These are phyloP conservation scores for Naganishia sp. DNA, from an alignment of 1,284 basidiomycete species.

Conservation along the genomic window DNA sequence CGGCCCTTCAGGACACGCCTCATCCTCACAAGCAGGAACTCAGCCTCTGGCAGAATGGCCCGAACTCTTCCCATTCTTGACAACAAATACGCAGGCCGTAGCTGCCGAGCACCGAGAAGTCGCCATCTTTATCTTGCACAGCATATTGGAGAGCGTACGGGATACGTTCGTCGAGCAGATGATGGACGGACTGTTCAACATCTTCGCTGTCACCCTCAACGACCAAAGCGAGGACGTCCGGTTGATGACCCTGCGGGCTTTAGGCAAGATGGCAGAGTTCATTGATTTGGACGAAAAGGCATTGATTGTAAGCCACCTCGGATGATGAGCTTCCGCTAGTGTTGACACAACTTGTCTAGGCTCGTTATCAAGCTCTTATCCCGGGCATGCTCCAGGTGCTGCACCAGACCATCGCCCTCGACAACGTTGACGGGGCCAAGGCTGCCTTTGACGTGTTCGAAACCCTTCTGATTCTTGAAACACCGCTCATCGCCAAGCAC, in stretches of 20 bases:
- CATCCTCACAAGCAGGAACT: slow-evolving; percentile 27
- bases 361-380: slow-evolving; percentile 84
- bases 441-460: slow-evolving; percentile 95
- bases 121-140: slow-evolving; percentile 86
- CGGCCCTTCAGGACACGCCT: slow-evolving; percentile 23
- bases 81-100: slow-evolving; percentile 71
- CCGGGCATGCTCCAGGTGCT: slow-evolving; percentile 89
- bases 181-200: slow-evolving; percentile 64
- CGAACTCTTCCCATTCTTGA: slow-evolving; percentile 83
- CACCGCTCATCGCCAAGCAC: slow-evolving; percentile 85
- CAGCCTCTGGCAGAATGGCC: slow-evolving; percentile 73
- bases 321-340: background rate
- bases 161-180: slow-evolving; percentile 66
- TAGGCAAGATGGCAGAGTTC: slow-evolving; percentile 92
- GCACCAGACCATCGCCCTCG: slow-evolving; percentile 78
- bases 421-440: slow-evolving; percentile 79
- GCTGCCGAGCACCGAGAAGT: slow-evolving; percentile 81
- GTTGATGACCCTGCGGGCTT: slow-evolving; percentile 83
- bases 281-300: slow-evolving; percentile 84
- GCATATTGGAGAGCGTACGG: slow-evolving; percentile 87
- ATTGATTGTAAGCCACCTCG: slow-evolving; percentile 66
- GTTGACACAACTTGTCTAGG: slow-evolving; percentile 55
- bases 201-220: slow-evolving; percentile 75
- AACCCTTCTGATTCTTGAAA: slow-evolving; percentile 91
- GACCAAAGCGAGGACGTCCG: slow-evolving; percentile 91